Evolutionary conservation across 495 filamentous ascomycete species (phyloP).

Genomic region (Lichenothelia convexa): DNA sequence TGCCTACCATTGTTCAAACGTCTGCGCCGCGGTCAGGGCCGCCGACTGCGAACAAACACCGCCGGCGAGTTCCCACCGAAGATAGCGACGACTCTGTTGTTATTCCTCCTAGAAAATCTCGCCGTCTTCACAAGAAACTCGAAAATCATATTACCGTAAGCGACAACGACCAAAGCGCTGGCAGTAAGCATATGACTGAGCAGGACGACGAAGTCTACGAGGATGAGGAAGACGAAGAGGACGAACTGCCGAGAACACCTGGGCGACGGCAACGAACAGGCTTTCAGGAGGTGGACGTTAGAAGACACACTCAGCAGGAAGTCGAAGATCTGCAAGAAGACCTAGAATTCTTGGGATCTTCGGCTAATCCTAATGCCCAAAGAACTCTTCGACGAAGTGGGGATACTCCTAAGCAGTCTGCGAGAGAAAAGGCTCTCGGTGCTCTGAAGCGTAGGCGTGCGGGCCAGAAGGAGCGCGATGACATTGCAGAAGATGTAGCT

Average conservation of each 20-base stretch:
- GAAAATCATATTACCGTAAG: slow-evolving; percentile 3
- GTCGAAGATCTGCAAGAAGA: slow-evolving; percentile 20
- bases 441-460: slow-evolving; percentile 14
- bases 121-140: slow-evolving; percentile 1
- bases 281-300: slow-evolving; percentile 1
- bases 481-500: background rate
- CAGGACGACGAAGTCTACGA: slow-evolving; percentile 1
- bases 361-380: background rate
- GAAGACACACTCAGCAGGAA: slow-evolving; percentile 10
- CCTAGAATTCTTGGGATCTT: slow-evolving; percentile 16
- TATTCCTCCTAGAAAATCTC: slow-evolving; percentile 5
- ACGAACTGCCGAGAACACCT: slow-evolving; percentile 5
- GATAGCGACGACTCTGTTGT: slow-evolving; percentile 12
- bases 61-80: too few relatives aligned
- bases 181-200: slow-evolving; percentile 1
- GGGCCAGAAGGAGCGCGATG: slow-evolving; percentile 1
- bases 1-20: too few relatives aligned
- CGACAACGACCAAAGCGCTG: slow-evolving; percentile 5
- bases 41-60: too few relatives aligned
- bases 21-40: too few relatives aligned
- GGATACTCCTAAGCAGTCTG: slow-evolving; percentile 4
- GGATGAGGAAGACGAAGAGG: slow-evolving; percentile 14
- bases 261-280: background rate
- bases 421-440: slow-evolving; percentile 15
- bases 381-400: background rate